Conservation (phyloP, 768 basidiomycete species). For the Collybiopsis confluens region DNA sequence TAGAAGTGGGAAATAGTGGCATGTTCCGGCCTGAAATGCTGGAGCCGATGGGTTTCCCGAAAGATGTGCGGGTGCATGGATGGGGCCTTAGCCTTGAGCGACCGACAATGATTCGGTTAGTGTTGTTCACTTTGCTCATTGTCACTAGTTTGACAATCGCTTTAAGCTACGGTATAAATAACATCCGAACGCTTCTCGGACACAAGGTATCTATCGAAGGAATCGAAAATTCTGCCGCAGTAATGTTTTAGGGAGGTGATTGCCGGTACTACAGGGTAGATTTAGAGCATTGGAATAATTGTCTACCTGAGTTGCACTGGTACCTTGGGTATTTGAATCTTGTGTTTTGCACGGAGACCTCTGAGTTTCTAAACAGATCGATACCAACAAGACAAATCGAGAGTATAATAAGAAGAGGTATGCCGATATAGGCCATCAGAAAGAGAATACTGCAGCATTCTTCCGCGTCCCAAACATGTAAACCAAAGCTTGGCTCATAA, state of each 20-base stretch:
- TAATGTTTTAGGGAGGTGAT: conserved; percentile 73
- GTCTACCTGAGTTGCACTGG: conserved; percentile 29
- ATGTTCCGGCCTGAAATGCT: conserved; percentile 99
- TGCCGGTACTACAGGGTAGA: neutral
- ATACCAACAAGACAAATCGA: conserved; percentile 7
- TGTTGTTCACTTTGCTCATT: neutral
- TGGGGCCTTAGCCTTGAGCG: conserved; percentile 95
- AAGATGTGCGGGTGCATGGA: conserved; percentile 93
- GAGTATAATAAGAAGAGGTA: conserved; percentile 1
- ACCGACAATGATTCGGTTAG: conserved; percentile 97
- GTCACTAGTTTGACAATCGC: neutral
- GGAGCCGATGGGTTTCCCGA: conserved; percentile 97
- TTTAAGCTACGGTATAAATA: conserved; percentile 88
- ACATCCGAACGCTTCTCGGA: conserved; percentile 93
- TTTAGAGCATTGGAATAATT: conserved; percentile 31
- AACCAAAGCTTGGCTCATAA: conserved; percentile 83
- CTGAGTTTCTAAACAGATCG: no score
- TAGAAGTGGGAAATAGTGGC: conserved; percentile 97
- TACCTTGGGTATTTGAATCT: neutral
- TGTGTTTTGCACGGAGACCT: neutral
- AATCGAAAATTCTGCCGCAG: conserved; percentile 86
- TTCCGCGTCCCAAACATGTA: conserved; percentile 85
- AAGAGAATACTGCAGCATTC: conserved; percentile 82
- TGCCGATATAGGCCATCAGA: conserved; percentile 33
- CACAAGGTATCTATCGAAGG: conserved; percentile 93